phyloP scores from a whole-genome alignment of 768 basidiomycete species.

The Porphyrellus cyaneotinctus region DNA sequence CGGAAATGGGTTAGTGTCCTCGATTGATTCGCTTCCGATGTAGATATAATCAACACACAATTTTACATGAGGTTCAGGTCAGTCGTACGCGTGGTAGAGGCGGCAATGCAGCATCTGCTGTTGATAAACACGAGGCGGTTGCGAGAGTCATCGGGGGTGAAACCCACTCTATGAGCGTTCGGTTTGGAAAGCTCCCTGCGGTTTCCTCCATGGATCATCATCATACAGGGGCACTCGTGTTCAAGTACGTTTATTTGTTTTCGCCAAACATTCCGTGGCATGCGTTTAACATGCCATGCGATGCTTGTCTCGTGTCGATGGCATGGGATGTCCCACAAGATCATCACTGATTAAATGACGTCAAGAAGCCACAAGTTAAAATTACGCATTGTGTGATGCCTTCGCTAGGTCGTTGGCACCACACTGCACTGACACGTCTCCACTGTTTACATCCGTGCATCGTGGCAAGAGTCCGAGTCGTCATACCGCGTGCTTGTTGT shows the following conservation, averaged over 20 bases:
- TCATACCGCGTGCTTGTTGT: constrained; percentile 14
- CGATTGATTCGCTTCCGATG: constrained; percentile 16
- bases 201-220: background rate
- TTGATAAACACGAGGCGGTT: constrained; percentile 26
- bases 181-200: constrained; percentile 22
- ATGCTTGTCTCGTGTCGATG: constrained; percentile 1
- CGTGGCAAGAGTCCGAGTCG: background rate
- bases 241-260: constrained; percentile 14
- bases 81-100: constrained; percentile 26
- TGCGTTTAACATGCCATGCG: constrained; percentile 16
- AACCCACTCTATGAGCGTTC: background rate
- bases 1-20: constrained; percentile 14
- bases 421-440: constrained; percentile 7
- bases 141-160: background rate
- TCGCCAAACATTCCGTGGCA: constrained; percentile 13
- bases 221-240: constrained; percentile 7
- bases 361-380: constrained; percentile 16
- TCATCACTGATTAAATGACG: too few species aligned
- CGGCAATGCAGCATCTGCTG: constrained; percentile 11
- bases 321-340: too few species aligned
- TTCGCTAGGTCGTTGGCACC: constrained; percentile 2
- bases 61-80: constrained; percentile 29
- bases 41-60: constrained; percentile 25
- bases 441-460: constrained; percentile 9
- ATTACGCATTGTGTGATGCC: constrained; percentile 1